Base-by-base conservation (phyloP, 1,139 yeast genomes). In the Debaryomyces sp. region DNA sequence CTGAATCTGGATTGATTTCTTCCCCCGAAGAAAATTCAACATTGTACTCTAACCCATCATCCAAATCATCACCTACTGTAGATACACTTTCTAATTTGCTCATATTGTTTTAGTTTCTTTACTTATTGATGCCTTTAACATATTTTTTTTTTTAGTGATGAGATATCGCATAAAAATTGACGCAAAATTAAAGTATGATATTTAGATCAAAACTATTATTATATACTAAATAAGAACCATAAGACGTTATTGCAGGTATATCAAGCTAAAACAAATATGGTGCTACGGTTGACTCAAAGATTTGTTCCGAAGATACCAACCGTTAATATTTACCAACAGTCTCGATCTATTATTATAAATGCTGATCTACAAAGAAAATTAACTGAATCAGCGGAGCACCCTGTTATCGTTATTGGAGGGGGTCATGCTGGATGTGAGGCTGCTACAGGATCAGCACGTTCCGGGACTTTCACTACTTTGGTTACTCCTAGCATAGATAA, bases 341-440 rank as follows among this genome's bases (percentile, higher is more conserved):
- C 30, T 1, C 49, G 74, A 35, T 60, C 53, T 27, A 62, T 69
- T 12, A 47, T 54, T 24, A 54, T 80, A 34, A 74, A 70, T 46
- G 55, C 78, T 0, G 84, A 78, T 15, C 64, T 81, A 6, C 60
- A 61, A 35, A 46, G 43, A 2, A 61, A 63, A 15, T 63, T 82
- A 15, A 50, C 54, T 1, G 54, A 55, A 3, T 61, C 76, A n/a
- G 68, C 71, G 5, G 62, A 64, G 27, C 72, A 75, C 47, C 92
- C 94, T 1, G 97, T 92, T 0, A 78, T 94, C 1, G 94, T 95
- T 3, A 83, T 95, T 22, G 99, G 99, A 3, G 99, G 96, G 9
- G 99, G 99, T 0, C 99, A 95, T 70, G 99, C 99, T 34, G 99
- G 99, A 3, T 87, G 96, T 58, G 99, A 95, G 67, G 99, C 99